Evolutionary conservation across 306 rosid genomes (phyloP).

Genomic region (Boehmeria nivea): DNA sequence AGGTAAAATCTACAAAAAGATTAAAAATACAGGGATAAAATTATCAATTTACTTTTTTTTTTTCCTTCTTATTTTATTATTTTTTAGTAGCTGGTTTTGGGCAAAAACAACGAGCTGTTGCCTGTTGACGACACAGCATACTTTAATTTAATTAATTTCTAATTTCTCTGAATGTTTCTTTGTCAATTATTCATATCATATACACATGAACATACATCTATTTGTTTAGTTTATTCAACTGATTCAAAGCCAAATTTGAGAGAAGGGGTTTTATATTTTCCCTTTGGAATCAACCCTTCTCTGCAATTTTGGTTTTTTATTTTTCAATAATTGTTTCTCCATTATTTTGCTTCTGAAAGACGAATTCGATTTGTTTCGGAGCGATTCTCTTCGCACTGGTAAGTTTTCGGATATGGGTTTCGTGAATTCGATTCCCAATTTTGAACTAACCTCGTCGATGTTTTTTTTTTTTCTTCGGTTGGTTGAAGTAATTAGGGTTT

Average conservation of each 20-base stretch:
- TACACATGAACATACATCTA: background rate
- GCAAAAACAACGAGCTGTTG: slow-evolving; percentile 19
- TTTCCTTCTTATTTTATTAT: background rate
- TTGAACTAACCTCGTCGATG: background rate
- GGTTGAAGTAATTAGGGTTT: background rate
- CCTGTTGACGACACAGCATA: background rate
- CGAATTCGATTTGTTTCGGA: background rate
- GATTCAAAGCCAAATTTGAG: background rate
- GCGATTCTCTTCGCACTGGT: background rate
- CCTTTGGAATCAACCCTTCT: background rate
- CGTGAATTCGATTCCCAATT: background rate
- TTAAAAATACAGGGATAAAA: no score
- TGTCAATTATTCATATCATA: background rate
- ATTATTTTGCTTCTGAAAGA: background rate
- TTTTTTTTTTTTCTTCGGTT: no score
- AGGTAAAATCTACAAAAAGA: no score
- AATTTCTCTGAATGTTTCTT: background rate
- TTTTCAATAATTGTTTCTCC: background rate
- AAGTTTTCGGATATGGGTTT: background rate
- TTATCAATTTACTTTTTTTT: background rate
- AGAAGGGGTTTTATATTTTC: background rate
- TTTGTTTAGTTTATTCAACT: background rate
- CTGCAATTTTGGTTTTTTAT: background rate
- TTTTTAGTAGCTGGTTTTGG: slow-evolving; percentile 12
- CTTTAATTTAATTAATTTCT: background rate